Base-by-base conservation (phyloP, 2,329 filamentous ascomycete genomes). In the Colletotrichum orbiculare region DNA sequence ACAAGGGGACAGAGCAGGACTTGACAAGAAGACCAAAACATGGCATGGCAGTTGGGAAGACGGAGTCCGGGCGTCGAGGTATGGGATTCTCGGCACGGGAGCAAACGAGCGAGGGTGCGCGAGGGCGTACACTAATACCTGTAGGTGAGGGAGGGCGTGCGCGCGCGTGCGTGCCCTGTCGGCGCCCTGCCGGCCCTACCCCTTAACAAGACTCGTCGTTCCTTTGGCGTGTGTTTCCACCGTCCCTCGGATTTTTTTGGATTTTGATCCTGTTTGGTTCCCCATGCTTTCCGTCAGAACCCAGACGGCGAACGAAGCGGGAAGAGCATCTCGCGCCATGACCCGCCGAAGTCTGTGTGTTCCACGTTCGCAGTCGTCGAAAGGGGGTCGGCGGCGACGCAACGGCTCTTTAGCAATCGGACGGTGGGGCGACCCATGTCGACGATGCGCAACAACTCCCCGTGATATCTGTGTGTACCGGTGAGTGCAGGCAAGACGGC, bases 131-230 rank as follows among this genome's bases (percentile, higher is more conserved):
- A 25, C 25, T 25, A 25, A 25, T 25, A 25, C 25, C 25, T 25
- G 25, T 25, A 25, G 25, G 25, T 25, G 25, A 25, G 25, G 25
- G 25, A 25, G 25, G 25, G 25, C 25, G 25, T 5, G 25, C 25
- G 25, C 45, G 61, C 53, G 62, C 56, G 61, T 64, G 49, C 62
- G 62, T 65, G 52, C 62, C 49, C 62, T 62, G 58, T 65, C 62
- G 62, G 62, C 62, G 59, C 45, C 39, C 52, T 65, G 62, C 62
- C 62, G 62, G 47, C 42, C 41, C 46, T 65, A 53, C 52, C 47
- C 52, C 58, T 57, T 25, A 25, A 25, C 25, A 25, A 25, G 25
- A 25, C 25, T 25, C 4, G 25, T 25, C 25, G 25, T 25, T 25
- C 25, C 25, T 25, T 25, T 25, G 25, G 25, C 25, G 25, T 25